Percentiles rank a stretch among this genome's conserved stretches.
Evolutionary conservation across 768 basidiomycete species (phyloP).

Genomic region (Roridomyces roridus): DNA sequence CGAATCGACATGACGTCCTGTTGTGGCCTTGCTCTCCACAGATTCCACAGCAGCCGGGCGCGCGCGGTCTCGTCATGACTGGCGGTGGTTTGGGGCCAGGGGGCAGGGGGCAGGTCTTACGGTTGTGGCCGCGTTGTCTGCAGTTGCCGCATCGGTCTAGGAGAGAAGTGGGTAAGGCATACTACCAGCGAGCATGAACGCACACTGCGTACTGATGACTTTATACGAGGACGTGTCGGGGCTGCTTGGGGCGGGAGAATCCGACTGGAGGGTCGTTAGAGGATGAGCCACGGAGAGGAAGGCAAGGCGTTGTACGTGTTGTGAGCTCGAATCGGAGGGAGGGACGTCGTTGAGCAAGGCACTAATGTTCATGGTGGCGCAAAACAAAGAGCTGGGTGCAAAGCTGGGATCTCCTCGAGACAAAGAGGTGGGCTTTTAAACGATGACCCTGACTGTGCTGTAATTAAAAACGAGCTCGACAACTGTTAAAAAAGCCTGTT

Average conservation of each 20-base stretch:
- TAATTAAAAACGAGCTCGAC: conserved; percentile 17
- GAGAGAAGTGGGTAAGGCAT: conserved; percentile 4
- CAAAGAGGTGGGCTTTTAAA: conserved; percentile 13
- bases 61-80: conserved; percentile 10
- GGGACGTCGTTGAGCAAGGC: conserved; percentile 12
- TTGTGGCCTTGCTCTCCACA: conserved; percentile 23
- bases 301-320: conserved; percentile 3
- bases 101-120: conserved; percentile 24
- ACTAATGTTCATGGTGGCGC: conserved; percentile 24
- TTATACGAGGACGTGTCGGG: conserved; percentile 7
- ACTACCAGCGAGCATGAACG: conserved; percentile 3
- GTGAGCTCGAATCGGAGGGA: neutral
- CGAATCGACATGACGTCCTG: conserved; percentile 19
- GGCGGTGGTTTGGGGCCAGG: conserved; percentile 17
- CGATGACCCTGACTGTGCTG: conserved; percentile 12
- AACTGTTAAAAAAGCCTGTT: conserved; percentile 16
- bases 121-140: conserved; percentile 25
- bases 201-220: conserved; percentile 26
- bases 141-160: conserved; percentile 26
- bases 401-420: neutral
- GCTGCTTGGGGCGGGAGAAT: conserved; percentile 13
- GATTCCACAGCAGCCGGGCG: conserved; percentile 21
- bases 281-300: neutral
- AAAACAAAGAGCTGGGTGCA: neutral
- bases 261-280: conserved; percentile 4